Evolutionary conservation across 2,329 filamentous ascomycete species (phyloP), one percentile per base, ranked within the genome.

Genomic region (Truncatella angustata): DNA sequence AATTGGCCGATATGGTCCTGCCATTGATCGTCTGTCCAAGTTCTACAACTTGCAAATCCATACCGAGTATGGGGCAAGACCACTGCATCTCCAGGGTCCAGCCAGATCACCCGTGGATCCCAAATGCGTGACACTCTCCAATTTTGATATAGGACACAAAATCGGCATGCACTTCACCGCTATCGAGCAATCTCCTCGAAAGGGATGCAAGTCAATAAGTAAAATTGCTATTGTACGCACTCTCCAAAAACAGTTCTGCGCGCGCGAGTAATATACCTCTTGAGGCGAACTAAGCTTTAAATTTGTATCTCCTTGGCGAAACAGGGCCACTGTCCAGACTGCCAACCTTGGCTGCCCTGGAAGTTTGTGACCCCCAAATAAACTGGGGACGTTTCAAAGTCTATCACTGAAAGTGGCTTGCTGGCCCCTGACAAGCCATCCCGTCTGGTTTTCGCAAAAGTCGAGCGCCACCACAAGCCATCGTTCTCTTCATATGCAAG

Each of bases 371-470:
- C 40, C 40, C 21, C 40, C 40, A 44, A 44, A 44, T 44, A 44
- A 44, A 28, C 16, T 24, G 40, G 40, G 40, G 14, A 12, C 16
- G 40, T 30, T 44, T 44, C 40, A 44, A n/a, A n/a, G n/a, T n/a
- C n/a, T n/a, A 44, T 44, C 21, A 16, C 40, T 44, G 40, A 28
- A 24, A 26, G 40, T 44, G 40, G 40, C 40, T 44, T 44, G 20
- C 40, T 44, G 40, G 16, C 40, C 40, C 40, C 40, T 44, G 40
- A 44, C 40, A 44, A 44, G 24, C 40, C 40, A 26, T 44, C 40
- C 40, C 40, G 40, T 44, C 20, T 23, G n/a, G 40, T 24, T 44
- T 24, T 40, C 37, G 21, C 7, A 40, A 40, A 28, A 28, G 20
- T 44, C 16, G 40, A 44, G 16, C 40, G 23, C 40, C 40, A 14